Conservation (phyloP, 331 rosid genomes). For the Acacia pycnantha region DNA sequence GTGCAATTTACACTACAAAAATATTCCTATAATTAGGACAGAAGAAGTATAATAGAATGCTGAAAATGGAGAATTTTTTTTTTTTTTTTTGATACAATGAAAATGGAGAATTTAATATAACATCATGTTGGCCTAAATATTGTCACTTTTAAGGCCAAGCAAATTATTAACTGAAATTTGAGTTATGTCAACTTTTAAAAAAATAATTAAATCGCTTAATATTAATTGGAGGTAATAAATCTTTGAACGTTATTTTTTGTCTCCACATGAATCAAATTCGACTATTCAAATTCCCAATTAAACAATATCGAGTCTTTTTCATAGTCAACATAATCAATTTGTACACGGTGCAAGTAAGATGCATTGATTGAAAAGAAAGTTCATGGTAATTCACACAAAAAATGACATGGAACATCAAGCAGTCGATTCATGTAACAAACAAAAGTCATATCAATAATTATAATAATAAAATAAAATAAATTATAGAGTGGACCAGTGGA, state of each 20-base stretch:
- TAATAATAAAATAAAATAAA: background rate
- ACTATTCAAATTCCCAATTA: background rate
- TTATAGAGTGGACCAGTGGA: background rate
- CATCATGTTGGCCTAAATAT: background rate
- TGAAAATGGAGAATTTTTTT: no score
- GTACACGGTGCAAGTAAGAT: background rate
- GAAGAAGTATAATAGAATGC: no score
- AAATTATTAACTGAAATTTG: no score
- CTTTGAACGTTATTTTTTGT: background rate
- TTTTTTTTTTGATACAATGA: no score
- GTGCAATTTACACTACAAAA: no score
- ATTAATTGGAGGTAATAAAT: background rate
- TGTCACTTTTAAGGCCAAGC: background rate
- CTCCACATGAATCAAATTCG: background rate
- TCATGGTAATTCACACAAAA: background rate
- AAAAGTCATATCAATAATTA: background rate
- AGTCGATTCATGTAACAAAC: background rate
- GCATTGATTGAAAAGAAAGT: background rate
- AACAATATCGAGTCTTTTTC: background rate
- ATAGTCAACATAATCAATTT: background rate
- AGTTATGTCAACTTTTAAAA: no score
- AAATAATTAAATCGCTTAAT: background rate
- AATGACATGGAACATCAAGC: background rate
- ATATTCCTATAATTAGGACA: no score
- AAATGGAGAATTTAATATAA: no score